Evolutionary conservation across 495 filamentous ascomycete species (phyloP), one percentile per base, ranked within the genome.

Genomic region (Cenococcum geophilum): DNA sequence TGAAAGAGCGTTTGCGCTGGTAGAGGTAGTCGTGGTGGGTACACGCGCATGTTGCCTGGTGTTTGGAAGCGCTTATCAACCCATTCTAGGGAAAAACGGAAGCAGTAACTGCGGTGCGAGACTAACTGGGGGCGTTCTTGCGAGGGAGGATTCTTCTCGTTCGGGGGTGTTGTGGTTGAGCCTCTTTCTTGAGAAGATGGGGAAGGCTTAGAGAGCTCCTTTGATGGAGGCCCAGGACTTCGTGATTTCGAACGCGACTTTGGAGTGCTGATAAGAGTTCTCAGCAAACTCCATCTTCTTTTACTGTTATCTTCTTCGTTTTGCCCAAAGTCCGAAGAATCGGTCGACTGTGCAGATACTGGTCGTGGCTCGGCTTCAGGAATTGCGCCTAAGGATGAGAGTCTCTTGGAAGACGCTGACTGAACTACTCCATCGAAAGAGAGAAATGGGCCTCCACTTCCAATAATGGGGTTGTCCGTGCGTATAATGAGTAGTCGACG

Each of bases 401-500:
- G 40, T 55, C 79, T 76, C 0, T 76, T 74, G 0, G 76, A 62
- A 12, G 72, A 69, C 10, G 75, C 71, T 22, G 69, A 68, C 1
- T 77, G 74, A 23, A 84, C 69, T 23, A 86, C 75, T 20, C 82
- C 79, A 64, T 89, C 85, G 64, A 88, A 87, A 0, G 85, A 83
- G 18, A 86, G 77, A 53, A 87, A 87, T 18, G 69, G 61, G 34
- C 42, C 65, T 55, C 57, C 67, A 57, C 80, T 79, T 35, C 85
- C 81, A 10, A 74, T 65, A 32, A 81, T 70, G 56, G 83, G 82
- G 54, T 85, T 76, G 69, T 98, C 93, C 64, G 88, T 93, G 57
- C 91, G 84, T 55, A 97, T 89, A 68, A 98, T 97, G 57, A 96
- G 80, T 57, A 98, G 87, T 57, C 91, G 80, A 52, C 93, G 88